phyloP scores from a whole-genome alignment of 805 yeast species.

The Vanderwaltozyma tropicalis region DNA sequence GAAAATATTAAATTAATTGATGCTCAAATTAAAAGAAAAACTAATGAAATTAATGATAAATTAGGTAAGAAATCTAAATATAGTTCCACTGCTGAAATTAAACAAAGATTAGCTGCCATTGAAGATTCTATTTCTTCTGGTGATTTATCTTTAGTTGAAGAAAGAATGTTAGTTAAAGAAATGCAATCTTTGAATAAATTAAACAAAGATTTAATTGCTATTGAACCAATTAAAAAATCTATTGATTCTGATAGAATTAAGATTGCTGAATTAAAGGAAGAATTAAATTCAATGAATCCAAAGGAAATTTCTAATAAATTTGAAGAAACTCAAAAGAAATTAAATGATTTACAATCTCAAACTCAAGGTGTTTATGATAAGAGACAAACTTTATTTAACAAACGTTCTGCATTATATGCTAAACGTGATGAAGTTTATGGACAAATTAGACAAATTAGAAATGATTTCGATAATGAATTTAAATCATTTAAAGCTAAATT shows the following conservation, averaged over 20 bases:
- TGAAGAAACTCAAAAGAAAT: slow-evolving; percentile 55
- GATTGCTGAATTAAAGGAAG: slow-evolving; percentile 63
- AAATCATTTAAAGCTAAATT: slow-evolving; percentile 57
- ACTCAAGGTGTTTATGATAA: slow-evolving; percentile 55
- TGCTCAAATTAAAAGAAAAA: slow-evolving; percentile 59
- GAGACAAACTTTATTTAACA: slow-evolving; percentile 51
- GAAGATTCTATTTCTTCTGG: slow-evolving; percentile 75
- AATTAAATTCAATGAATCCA: slow-evolving; percentile 44
- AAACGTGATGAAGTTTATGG: slow-evolving; percentile 60
- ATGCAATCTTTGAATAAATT: slow-evolving; percentile 72
- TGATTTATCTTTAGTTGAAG: slow-evolving; percentile 76
- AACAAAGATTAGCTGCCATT: slow-evolving; percentile 49
- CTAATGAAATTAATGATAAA: slow-evolving; percentile 55
- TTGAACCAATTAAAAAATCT: slow-evolving; percentile 66
- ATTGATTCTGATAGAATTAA: slow-evolving; percentile 72
- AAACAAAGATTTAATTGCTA: slow-evolving; percentile 62
- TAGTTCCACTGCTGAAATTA: slow-evolving; percentile 60
- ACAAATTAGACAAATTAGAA: slow-evolving; percentile 56
- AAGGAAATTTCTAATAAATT: slow-evolving; percentile 58
- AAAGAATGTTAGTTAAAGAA: slow-evolving; percentile 76
- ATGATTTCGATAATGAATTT: slow-evolving; percentile 66
- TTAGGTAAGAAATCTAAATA: slow-evolving; percentile 38
- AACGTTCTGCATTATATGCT: slow-evolving; percentile 57
- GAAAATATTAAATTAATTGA: slow-evolving; percentile 69
- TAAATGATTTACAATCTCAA: slow-evolving; percentile 52